A percentile compares a stretch with the other conserved stretches of the same genome.
Evolutionary conservation across 306 rosid species (phyloP).

Genomic region (Rubus idaeus): DNA sequence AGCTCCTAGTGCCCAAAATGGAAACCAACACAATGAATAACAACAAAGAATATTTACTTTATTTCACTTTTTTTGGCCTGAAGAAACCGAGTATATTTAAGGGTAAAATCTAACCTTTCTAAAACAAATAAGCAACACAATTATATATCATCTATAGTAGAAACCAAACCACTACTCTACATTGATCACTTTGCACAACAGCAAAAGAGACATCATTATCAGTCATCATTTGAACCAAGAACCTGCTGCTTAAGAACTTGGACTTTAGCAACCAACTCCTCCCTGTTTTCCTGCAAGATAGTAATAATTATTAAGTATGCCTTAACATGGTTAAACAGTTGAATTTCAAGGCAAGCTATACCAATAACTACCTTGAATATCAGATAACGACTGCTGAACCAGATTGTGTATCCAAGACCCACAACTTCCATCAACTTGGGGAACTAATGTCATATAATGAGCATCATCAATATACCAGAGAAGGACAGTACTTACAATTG

Average conservation of each 20-base stretch:
- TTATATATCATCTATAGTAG: conserved; percentile 10
- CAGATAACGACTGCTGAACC: conserved; percentile 83
- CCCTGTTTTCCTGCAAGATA: conserved; percentile 69
- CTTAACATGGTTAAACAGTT: background rate
- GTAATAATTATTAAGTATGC: background rate
- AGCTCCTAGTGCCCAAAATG: background rate
- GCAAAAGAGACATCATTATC: background rate
- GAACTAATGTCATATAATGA: conserved; percentile 39
- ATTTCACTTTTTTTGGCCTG: background rate
- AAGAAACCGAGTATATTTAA: background rate
- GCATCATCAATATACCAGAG: background rate
- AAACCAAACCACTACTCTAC: conserved; percentile 36
- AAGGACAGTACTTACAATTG: background rate
- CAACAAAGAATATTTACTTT: conserved; percentile 1
- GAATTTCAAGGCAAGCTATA: background rate
- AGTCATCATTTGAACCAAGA: conserved; percentile 58
- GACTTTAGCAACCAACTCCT: conserved; percentile 62
- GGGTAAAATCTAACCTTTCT: conserved; percentile 2
- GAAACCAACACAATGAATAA: background rate
- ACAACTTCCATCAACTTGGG: conserved; percentile 89
- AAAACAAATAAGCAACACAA: background rate
- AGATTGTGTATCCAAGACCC: conserved; percentile 73
- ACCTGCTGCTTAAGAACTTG: conserved; percentile 70
- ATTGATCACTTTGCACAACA: conserved; percentile 3
- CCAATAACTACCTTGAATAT: conserved; percentile 62